A percentile compares a stretch with the other conserved stretches of the same genome.
phyloP scores from a whole-genome alignment of 2,329 filamentous ascomycete genomes.

The Amesomyces nigricolor region DNA sequence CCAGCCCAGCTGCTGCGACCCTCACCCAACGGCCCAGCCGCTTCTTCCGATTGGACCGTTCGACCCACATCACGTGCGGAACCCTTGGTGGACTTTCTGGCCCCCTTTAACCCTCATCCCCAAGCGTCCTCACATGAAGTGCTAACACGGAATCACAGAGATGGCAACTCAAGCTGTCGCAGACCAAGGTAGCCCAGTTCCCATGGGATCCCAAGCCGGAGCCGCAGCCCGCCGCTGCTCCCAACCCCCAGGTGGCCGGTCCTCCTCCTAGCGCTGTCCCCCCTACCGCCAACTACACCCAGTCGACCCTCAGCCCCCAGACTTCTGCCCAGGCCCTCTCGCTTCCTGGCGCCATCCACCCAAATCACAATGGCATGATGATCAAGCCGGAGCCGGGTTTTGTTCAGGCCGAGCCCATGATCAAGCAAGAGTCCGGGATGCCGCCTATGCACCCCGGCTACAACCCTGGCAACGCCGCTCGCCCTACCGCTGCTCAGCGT shows the following conservation, averaged over 20 bases:
- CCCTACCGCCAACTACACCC: constrained; percentile 29
- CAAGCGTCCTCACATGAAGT: background rate
- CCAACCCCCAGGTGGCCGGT: constrained; percentile 28
- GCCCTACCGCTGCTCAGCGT: constrained; percentile 44
- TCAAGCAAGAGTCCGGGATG: constrained; percentile 45
- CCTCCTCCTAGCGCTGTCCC: constrained; percentile 24
- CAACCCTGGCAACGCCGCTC: constrained; percentile 30
- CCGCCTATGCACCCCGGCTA: constrained; percentile 32
- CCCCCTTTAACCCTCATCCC: constrained; percentile 3
- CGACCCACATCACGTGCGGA: constrained; percentile 23
- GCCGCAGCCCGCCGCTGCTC: constrained; percentile 40
- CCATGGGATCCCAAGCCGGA: constrained; percentile 91
- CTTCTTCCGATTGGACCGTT: constrained; percentile 26
- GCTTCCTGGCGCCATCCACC: constrained; percentile 28
- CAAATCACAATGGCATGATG: constrained; percentile 30
- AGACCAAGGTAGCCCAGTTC: constrained; percentile 78
- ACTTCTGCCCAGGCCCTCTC: constrained; percentile 27
- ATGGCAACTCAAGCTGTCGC: constrained; percentile 89
- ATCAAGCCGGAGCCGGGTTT: constrained; percentile 26
- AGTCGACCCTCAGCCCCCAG: constrained; percentile 34
- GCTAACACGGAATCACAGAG: constrained; percentile 50
- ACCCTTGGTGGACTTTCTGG: background rate
- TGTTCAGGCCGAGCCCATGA: constrained; percentile 40
- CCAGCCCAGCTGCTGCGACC: constrained; percentile 24
- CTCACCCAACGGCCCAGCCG: constrained; percentile 21